A percentile compares a stretch with the other conserved stretches of the same genome.
Conservation (phyloP, 2,329 filamentous ascomycete species). For the Aspergillus japonicus region DNA sequence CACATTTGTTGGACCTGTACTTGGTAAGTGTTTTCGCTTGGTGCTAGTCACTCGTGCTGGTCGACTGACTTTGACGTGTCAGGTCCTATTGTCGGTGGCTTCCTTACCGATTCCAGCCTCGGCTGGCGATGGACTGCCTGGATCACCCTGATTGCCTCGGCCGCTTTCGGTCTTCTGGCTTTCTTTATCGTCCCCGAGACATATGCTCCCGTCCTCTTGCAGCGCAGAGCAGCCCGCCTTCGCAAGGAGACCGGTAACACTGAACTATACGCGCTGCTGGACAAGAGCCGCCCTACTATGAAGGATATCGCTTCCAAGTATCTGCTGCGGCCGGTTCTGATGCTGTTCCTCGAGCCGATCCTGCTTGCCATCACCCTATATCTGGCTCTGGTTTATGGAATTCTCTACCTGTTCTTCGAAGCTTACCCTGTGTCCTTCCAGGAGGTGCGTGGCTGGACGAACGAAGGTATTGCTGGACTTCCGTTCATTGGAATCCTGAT, state of each 20-base stretch:
- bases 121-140: constrained; percentile 60
- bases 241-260: constrained; percentile 49
- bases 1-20: constrained; percentile 52
- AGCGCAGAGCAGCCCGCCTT: constrained; percentile 47
- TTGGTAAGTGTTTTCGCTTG: constrained; percentile 27
- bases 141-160: constrained; percentile 53
- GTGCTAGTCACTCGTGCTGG: neutral
- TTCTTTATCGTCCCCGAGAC: constrained; percentile 53
- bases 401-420: constrained; percentile 41
- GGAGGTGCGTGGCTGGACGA: constrained; percentile 38
- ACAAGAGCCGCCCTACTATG: constrained; percentile 43
- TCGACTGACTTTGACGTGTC: neutral
- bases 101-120: constrained; percentile 49
- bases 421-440: constrained; percentile 44
- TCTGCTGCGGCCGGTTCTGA: constrained; percentile 45
- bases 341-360: constrained; percentile 52
- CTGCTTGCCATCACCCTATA: constrained; percentile 49
- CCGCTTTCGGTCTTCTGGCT: constrained; percentile 44
- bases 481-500: constrained; percentile 40
- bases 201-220: constrained; percentile 50
- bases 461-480: constrained; percentile 37
- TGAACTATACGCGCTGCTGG: constrained; percentile 45
- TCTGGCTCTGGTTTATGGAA: constrained; percentile 41
- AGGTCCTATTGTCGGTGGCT: constrained; percentile 51
- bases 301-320: constrained; percentile 45